These are phyloP conservation scores for Plasmodium blacklocki DNA, from an alignment of 169 alveolate species.

Conservation along the genomic window DNA sequence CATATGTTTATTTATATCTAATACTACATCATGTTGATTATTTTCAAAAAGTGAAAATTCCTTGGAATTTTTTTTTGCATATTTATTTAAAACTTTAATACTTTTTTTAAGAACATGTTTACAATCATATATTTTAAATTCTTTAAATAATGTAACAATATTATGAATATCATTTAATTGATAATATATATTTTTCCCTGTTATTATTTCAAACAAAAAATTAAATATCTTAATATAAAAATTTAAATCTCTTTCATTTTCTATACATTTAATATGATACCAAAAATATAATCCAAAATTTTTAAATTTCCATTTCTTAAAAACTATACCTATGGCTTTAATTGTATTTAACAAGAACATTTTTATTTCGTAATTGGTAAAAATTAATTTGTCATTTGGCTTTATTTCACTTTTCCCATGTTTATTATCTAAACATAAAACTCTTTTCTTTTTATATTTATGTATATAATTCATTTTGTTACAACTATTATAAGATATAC, in stretches of 20 bases:
- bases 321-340: conserved; percentile 53
- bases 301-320: conserved; percentile 39
- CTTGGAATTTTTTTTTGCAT: conserved; percentile 46
- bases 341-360: conserved; percentile 37
- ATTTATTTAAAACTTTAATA: conserved; percentile 24
- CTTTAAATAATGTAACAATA: conserved; percentile 41
- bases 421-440: neutral
- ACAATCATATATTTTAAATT: conserved; percentile 50
- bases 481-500: neutral
- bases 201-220: conserved; percentile 47
- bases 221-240: conserved; percentile 44
- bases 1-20: conserved; percentile 21
- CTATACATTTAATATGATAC: conserved; percentile 67
- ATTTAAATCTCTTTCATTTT: conserved; percentile 22
- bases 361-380: conserved; percentile 49
- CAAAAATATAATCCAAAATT: conserved; percentile 53
- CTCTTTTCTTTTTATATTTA: neutral
- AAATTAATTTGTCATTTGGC: conserved; percentile 6
- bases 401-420: neutral
- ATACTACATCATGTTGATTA: conserved; percentile 30
- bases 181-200: conserved; percentile 56
- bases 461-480: neutral
- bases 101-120: conserved; percentile 48
- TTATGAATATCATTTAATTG: conserved; percentile 31
- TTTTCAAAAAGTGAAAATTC: conserved; percentile 26